A percentile compares a stretch with the other conserved stretches of the same genome.
Conservation (phyloP, 2,329 filamentous ascomycete species). For the Penicillium sp. region DNA sequence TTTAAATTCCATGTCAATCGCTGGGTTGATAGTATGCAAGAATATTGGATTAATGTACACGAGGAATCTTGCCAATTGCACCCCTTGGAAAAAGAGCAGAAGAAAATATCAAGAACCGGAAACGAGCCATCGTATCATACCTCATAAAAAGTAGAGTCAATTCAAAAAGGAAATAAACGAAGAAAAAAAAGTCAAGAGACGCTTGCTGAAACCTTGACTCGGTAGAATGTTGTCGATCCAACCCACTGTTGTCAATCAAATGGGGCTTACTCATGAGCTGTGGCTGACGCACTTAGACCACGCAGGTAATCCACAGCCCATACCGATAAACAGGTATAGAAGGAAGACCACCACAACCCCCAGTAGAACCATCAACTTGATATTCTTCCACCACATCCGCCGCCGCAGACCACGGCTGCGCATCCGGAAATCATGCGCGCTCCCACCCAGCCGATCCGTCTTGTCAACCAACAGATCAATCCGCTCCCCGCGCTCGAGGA, state of each 20-base stretch:
- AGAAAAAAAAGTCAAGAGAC: not conserved
- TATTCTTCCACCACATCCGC: conserved; percentile 99
- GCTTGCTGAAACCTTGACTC: conserved; percentile 14
- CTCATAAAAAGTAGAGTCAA: conserved; percentile 15
- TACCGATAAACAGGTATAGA: conserved; percentile 72
- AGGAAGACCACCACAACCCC: conserved; percentile 71
- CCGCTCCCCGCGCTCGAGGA: conserved; percentile 87
- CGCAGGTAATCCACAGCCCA: conserved; percentile 71
- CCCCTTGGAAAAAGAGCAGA: not conserved
- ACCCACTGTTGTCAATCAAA: not conserved
- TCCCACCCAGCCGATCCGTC: conserved; percentile 88
- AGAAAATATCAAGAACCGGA: not conserved
- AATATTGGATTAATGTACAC: conserved; percentile 2
- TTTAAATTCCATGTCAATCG: not conserved
- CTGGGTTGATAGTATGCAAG: not conserved
- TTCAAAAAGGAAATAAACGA: conserved; percentile 1
- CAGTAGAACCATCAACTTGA: conserved; percentile 87
- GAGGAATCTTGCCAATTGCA: not conserved
- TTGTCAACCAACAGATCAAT: conserved; percentile 95
- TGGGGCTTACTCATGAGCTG: conserved; percentile 7
- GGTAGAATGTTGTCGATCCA: not conserved
- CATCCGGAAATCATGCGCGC: conserved; percentile 86
- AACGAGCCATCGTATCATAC: conserved; percentile 16
- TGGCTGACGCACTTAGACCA: conserved; percentile 50
- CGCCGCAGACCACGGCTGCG: conserved; percentile 83